phyloP scores from a whole-genome alignment of 345 rosid genomes.

The Pistacia vera region DNA sequence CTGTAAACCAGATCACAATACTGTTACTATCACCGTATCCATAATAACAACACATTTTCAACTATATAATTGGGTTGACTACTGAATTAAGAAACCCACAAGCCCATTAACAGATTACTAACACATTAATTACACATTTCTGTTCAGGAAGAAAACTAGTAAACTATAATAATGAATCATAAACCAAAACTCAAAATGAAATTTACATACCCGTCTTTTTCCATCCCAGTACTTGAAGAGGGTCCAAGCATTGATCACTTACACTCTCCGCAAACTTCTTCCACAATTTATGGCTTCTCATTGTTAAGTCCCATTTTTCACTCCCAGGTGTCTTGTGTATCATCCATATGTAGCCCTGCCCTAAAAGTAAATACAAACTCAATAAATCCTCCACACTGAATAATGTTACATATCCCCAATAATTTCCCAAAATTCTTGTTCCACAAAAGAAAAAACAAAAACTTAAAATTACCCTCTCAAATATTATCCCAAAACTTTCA shows the following conservation, averaged over 20 bases:
- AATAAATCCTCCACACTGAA: neutral
- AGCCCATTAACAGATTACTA: conserved; percentile 1
- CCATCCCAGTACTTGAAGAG: conserved; percentile 77
- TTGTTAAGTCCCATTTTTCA: conserved; percentile 64
- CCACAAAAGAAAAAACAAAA: no score
- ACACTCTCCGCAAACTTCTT: conserved; percentile 53
- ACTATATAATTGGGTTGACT: neutral
- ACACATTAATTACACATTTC: neutral
- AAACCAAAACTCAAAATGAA: neutral
- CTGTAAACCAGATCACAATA: conserved; percentile 37
- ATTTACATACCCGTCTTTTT: conserved; percentile 59
- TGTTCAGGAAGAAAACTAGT: neutral
- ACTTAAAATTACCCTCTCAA: no score
- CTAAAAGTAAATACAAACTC: conserved; percentile 35
- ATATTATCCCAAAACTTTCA: no score
- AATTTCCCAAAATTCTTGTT: no score
- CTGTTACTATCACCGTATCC: neutral
- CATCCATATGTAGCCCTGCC: conserved; percentile 92
- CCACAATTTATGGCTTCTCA: conserved; percentile 80
- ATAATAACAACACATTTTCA: neutral
- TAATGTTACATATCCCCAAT: no score
- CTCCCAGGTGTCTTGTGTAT: conserved; percentile 59
- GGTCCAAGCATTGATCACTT: conserved; percentile 56
- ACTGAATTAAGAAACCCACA: neutral
- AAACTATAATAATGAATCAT: neutral